Base-by-base conservation (phyloP, 1,284 basidiomycete species). In the Puccinia horiana region DNA sequence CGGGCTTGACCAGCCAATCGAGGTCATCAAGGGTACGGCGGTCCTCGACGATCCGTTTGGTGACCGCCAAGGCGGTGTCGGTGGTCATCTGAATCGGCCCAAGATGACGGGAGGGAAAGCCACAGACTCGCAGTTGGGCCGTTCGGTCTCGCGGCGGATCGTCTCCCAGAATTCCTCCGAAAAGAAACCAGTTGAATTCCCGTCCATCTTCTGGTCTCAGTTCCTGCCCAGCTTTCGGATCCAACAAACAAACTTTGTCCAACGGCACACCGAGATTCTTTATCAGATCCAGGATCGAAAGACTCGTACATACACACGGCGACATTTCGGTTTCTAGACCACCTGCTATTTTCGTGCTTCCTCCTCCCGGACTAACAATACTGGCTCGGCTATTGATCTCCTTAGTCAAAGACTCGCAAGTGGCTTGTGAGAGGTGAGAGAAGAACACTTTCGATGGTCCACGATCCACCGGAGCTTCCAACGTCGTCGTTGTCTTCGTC, bases 31-130 rank as follows among this genome's bases (percentile, higher is more conserved):
- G 75, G 23, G 52, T 42, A 26, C 18, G 37, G 23, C 49, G 18
- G 58, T 97, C 94, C 83, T 93, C 89, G 0, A 96, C 92, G 20
- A 97, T 93, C 1, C 91, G 87, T 86, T 96, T 98, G 0, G 94
- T 95, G 8, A 98, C 96, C 11, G 93, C 94, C 0, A 98, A 89
- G 0, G 96, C 96, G 0, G 96, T 98, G 87, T 99, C 96, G 0
- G 96, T 99, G 37, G 96, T 98, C 96, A 99, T 99, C 87, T 99
- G 97, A 0, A 84, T 82, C 49, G 91, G 89, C 0, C 94, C 94
- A 5, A 97, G 89, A 87, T 93, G 93, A 37, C 95, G 90, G 3
- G 90, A 90, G 0, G 94, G 93, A 86, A 97, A 98, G 0, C 95
- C 95, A 23, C 95, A 88, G 20, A 90, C 90, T 40, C 97, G 91